Conservation (phyloP, 2,329 filamentous ascomycete species). For the Fusarium denticulatum region DNA sequence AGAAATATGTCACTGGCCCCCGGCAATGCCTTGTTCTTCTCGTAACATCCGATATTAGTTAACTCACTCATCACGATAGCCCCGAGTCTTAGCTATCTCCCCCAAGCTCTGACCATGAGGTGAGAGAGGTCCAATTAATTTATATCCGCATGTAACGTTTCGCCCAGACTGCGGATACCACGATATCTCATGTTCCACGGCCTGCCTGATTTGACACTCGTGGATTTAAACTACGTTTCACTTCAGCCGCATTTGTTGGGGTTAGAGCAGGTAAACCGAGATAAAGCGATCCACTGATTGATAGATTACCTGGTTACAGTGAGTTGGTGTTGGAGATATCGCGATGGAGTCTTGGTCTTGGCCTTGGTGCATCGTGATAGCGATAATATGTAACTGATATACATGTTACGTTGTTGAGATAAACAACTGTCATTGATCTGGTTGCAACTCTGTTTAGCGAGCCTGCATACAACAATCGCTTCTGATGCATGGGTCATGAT, state of each 20-base stretch:
- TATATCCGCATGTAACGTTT: conserved; percentile 38
- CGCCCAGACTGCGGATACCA: conserved; percentile 20
- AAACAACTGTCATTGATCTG: conserved; percentile 3
- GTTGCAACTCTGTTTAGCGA: background rate
- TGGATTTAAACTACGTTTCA: conserved; percentile 1
- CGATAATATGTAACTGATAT: background rate
- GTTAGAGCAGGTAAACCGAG: background rate
- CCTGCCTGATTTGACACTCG: conserved; percentile 2
- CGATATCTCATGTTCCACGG: background rate
- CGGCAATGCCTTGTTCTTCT: conserved; percentile 13
- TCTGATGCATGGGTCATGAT: background rate
- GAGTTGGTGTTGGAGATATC: background rate
- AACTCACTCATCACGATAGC: conserved; percentile 9
- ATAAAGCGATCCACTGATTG: conserved; percentile 4
- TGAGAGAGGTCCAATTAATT: conserved; percentile 8
- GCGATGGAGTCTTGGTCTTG: background rate
- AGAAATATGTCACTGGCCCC: background rate
- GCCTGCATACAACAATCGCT: conserved; percentile 3
- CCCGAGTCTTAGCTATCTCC: background rate
- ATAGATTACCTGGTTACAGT: background rate
- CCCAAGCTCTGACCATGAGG: conserved; percentile 13
- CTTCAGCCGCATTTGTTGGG: background rate
- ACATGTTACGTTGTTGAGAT: background rate
- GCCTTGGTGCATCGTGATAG: background rate
- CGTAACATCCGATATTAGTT: conserved; percentile 10